These are phyloP conservation scores for Podaxis sp. DNA, from an alignment of 768 basidiomycete species.

Conservation along the genomic window DNA sequence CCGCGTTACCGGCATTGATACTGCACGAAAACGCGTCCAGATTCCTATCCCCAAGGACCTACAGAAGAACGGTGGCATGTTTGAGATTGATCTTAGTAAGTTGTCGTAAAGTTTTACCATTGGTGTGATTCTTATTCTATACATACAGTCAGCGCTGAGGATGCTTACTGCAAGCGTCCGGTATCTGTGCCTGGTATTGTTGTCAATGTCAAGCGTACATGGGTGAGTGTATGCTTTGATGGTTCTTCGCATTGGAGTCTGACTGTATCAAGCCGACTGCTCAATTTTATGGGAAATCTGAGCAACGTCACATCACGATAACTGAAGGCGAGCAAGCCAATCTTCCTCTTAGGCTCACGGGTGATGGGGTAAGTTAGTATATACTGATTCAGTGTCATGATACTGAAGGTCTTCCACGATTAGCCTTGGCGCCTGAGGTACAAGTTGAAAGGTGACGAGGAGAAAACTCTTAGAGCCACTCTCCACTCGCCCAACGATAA, in stretches of 20 bases:
- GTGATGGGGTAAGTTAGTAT: slow-evolving; percentile 68
- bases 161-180: slow-evolving; percentile 81
- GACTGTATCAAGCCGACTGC: slow-evolving; percentile 65
- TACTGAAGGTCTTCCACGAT: slow-evolving; percentile 3
- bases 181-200: slow-evolving; percentile 75
- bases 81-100: slow-evolving; percentile 78
- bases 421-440: slow-evolving; percentile 92
- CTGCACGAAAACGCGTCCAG: slow-evolving; percentile 51
- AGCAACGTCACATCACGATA: slow-evolving; percentile 57
- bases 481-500: slow-evolving; percentile 67
- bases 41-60: slow-evolving; percentile 69
- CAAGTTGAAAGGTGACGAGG: slow-evolving; percentile 46
- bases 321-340: slow-evolving; percentile 71
- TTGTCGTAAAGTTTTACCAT: background rate
- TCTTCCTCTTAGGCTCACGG: slow-evolving; percentile 84
- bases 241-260: background rate
- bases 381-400: background rate
- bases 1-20: slow-evolving; percentile 52
- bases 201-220: slow-evolving; percentile 80
- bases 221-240: slow-evolving; percentile 43
- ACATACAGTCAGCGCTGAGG: slow-evolving; percentile 74
- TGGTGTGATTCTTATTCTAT: slow-evolving; percentile 15
- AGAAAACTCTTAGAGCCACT: slow-evolving; percentile 35
- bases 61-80: slow-evolving; percentile 66
- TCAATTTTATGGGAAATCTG: slow-evolving; percentile 73